Conservation (phyloP, 2,329 filamentous ascomycete genomes). For the Thielaviopsis ethacetica region DNA sequence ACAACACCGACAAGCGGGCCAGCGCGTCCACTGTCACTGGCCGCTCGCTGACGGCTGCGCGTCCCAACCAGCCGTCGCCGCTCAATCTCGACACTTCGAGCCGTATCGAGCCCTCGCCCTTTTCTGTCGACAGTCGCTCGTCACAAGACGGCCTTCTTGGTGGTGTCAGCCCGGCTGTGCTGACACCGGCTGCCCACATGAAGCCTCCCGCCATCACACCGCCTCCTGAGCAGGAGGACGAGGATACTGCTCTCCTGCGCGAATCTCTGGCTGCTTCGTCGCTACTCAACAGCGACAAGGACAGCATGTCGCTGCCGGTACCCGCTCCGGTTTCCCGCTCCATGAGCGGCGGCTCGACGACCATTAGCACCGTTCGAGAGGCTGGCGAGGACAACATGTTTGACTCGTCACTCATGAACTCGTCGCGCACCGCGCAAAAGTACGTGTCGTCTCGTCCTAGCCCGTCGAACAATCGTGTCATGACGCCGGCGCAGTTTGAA, state of each 20-base stretch:
- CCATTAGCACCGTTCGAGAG: background rate
- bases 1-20: constrained; percentile 27
- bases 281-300: constrained; percentile 21
- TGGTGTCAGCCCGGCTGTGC: constrained; percentile 13
- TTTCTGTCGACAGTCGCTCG: constrained; percentile 35
- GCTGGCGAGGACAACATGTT: constrained; percentile 37
- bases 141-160: constrained; percentile 32
- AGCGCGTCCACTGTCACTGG: constrained; percentile 22
- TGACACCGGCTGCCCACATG: constrained; percentile 14
- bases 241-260: constrained; percentile 35
- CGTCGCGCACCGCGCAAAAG: constrained; percentile 22
- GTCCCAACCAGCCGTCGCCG: constrained; percentile 26
- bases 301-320: background rate
- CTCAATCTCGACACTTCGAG: constrained; percentile 32
- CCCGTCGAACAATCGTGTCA: constrained; percentile 52
- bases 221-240: constrained; percentile 29
- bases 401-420: constrained; percentile 27
- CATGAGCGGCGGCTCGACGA: background rate
- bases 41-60: constrained; percentile 30
- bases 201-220: constrained; percentile 18
- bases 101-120: constrained; percentile 21
- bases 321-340: background rate
- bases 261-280: constrained; percentile 35
- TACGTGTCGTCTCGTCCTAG: constrained; percentile 20
- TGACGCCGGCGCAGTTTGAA: constrained; percentile 82